phyloP scores from a whole-genome alignment of 2,329 filamentous ascomycete species.

The Pyricularia pennisetigena region DNA sequence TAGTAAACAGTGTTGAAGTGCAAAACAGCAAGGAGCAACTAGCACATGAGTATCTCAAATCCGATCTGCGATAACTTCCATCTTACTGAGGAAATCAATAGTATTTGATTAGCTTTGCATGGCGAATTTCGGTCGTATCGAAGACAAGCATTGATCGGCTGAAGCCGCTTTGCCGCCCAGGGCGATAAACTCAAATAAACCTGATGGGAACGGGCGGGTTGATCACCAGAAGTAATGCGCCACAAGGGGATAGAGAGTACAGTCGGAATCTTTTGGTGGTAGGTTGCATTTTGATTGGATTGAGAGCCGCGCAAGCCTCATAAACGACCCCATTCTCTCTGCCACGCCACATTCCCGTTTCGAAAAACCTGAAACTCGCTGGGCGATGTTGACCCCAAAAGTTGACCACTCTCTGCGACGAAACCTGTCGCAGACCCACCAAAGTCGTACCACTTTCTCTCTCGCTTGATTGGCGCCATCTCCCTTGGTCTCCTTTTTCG shows the following conservation, averaged over 20 bases:
- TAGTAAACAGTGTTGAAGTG: not conserved
- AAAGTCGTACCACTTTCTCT: constrained; percentile 4
- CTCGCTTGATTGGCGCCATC: not conserved
- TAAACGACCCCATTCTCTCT: not conserved
- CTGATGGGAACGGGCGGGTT: not conserved
- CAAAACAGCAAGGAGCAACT: not conserved
- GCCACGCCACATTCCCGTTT: not conserved
- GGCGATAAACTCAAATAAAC: not conserved
- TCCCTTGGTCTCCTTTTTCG: not conserved
- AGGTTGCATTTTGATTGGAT: not conserved
- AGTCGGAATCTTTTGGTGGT: not conserved
- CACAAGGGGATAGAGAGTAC: not conserved
- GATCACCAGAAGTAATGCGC: not conserved
- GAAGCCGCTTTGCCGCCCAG: not conserved
- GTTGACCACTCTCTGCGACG: not conserved
- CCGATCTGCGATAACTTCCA: not conserved
- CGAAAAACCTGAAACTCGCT: not conserved
- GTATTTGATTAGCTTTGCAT: not conserved
- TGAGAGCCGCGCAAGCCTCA: not conserved
- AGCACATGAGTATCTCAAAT: not conserved
- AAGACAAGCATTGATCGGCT: not conserved
- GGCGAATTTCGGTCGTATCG: not conserved
- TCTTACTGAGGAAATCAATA: not conserved
- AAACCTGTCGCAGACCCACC: constrained; percentile 3
- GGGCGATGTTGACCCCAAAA: not conserved